These are phyloP conservation scores for Neurospora crassa DNA, from an alignment of 2,329 filamentous ascomycete species.

Conservation along the genomic window DNA sequence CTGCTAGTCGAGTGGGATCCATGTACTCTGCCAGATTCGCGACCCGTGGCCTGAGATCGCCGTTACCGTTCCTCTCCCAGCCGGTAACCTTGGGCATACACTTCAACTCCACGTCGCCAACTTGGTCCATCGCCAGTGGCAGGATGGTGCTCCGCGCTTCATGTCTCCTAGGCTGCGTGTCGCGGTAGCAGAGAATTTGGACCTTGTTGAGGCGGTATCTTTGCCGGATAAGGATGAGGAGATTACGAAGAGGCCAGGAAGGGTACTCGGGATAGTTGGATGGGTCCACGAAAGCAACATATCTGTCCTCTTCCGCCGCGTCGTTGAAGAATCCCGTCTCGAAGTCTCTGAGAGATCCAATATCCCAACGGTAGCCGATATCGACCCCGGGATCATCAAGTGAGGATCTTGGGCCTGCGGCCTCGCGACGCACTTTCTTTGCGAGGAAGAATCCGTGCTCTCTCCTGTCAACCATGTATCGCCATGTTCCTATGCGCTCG, in stretches of 20 bases:
- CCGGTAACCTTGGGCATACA: conserved; percentile 84
- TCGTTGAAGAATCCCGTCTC: conserved; percentile 82
- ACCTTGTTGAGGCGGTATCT: conserved; percentile 68
- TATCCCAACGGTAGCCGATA: conserved; percentile 63
- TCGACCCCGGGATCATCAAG: conserved; percentile 40
- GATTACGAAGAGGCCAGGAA: conserved; percentile 86
- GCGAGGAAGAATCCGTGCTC: conserved; percentile 96
- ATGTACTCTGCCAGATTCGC: conserved; percentile 87
- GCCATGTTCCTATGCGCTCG: conserved; percentile 80
- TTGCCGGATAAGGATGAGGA: conserved; percentile 75
- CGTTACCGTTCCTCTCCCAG: conserved; percentile 78
- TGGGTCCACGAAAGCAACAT: conserved; percentile 81
- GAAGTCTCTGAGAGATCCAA: conserved; percentile 66
- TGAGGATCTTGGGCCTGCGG: conserved; percentile 29
- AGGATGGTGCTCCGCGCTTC: conserved; percentile 76
- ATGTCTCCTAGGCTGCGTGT: conserved; percentile 67
- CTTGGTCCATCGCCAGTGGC: conserved; percentile 46
- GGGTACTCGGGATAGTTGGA: conserved; percentile 83
- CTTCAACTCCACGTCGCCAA: conserved; percentile 32
- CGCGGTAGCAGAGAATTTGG: conserved; percentile 84
- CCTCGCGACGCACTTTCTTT: conserved; percentile 52
- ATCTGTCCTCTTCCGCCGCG: conserved; percentile 62
- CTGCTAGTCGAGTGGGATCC: conserved; percentile 78
- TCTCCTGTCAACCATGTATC: conserved; percentile 67
- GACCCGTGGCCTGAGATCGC: conserved; percentile 67